Conservation (phyloP, 805 yeast genomes). For the Saccharomyces jurei region DNA sequence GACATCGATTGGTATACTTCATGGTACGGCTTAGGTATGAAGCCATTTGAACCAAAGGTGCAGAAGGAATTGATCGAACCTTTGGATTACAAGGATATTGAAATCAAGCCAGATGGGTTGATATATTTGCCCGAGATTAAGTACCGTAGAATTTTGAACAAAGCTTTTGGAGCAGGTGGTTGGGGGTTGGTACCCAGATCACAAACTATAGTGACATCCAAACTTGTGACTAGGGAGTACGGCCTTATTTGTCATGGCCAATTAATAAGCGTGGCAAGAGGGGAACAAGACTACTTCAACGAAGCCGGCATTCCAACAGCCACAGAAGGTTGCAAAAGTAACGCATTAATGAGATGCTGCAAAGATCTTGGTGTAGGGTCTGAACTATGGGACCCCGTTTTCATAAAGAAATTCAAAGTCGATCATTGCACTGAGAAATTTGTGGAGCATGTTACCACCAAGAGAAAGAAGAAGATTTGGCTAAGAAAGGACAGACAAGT, state of each 20-base stretch:
- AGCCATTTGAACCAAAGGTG: constrained; percentile 59
- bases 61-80: constrained; percentile 55
- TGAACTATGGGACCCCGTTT: constrained; percentile 94
- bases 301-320: constrained; percentile 89
- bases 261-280: constrained; percentile 84
- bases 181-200: constrained; percentile 97
- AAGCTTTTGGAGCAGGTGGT: constrained; percentile 96
- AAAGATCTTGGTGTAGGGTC: constrained; percentile 95
- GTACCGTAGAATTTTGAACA: constrained; percentile 79
- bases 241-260: constrained; percentile 83
- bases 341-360: constrained; percentile 96
- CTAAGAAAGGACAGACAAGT: constrained; percentile 73
- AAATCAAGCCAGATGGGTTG: constrained; percentile 92
- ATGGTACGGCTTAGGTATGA: constrained; percentile 75
- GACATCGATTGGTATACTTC: constrained; percentile 73
- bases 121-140: constrained; percentile 91
- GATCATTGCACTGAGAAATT: constrained; percentile 70
- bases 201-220: constrained; percentile 67
- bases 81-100: constrained; percentile 67
- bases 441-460: constrained; percentile 75
- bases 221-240: constrained; percentile 79
- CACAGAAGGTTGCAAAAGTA: constrained; percentile 92
- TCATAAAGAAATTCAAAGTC: constrained; percentile 62
- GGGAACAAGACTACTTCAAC: constrained; percentile 88
- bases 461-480: constrained; percentile 88